These are phyloP conservation scores for Xanthoconium separans DNA, from an alignment of 1,284 basidiomycete species.

Conservation along the genomic window DNA sequence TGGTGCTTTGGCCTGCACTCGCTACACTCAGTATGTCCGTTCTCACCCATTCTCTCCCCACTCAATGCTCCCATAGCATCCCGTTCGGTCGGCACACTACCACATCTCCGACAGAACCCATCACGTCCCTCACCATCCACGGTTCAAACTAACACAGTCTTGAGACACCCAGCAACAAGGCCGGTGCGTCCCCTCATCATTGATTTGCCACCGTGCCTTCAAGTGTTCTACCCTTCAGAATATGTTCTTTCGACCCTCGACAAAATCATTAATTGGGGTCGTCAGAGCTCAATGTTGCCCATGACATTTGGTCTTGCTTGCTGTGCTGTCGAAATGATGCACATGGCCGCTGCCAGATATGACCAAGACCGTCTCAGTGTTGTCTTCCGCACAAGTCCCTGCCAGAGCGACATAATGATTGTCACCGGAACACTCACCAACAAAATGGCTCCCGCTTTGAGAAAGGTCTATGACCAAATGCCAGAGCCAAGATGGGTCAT, in stretches of 20 bases:
- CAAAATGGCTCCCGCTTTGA: slow-evolving; percentile 98
- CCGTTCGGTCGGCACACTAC: slow-evolving; percentile 56
- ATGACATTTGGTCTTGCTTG: slow-evolving; percentile 99
- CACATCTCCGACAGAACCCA: slow-evolving; percentile 50
- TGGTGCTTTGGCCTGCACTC: slow-evolving; percentile 45
- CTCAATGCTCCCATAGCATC: slow-evolving; percentile 36
- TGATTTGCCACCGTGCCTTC: slow-evolving; percentile 3
- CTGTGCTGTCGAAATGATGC: slow-evolving; percentile 99
- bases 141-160: slow-evolving; percentile 84
- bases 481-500: slow-evolving; percentile 98
- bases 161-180: slow-evolving; percentile 87
- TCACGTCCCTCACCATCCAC: slow-evolving; percentile 67
- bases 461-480: slow-evolving; percentile 98
- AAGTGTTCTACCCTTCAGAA: slow-evolving; percentile 52
- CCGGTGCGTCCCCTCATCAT: slow-evolving; percentile 55
- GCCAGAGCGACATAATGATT: slow-evolving; percentile 99
- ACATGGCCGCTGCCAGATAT: slow-evolving; percentile 98
- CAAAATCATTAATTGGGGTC: slow-evolving; percentile 97
- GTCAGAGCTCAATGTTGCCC: slow-evolving; percentile 99
- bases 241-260: slow-evolving; percentile 96
- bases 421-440: slow-evolving; percentile 99
- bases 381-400: slow-evolving; percentile 97
- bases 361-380: slow-evolving; percentile 98
- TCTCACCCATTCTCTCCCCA: slow-evolving; percentile 8
- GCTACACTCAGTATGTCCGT: slow-evolving; percentile 41